phyloP scores from a whole-genome alignment of 805 yeast genomes.

The Candida odintsovae region DNA sequence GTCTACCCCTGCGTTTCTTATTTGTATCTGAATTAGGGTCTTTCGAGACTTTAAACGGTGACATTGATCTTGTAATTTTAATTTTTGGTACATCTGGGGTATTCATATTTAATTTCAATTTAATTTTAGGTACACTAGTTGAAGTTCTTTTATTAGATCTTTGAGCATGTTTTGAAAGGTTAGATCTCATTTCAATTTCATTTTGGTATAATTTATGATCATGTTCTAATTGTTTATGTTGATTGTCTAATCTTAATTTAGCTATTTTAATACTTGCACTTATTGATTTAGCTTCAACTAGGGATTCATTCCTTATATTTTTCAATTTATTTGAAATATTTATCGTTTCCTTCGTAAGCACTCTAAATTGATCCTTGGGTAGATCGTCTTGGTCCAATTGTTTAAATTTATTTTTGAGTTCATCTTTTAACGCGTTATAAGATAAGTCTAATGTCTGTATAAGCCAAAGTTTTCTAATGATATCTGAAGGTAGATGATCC shows the following conservation, averaged over 20 bases:
- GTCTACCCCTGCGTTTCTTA: background rate
- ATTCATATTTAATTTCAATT: slow-evolving; percentile 7
- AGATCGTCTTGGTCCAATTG: slow-evolving; percentile 6
- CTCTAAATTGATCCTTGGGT: slow-evolving; percentile 4
- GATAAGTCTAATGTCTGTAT: slow-evolving; percentile 30
- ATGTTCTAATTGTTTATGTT: slow-evolving; percentile 20
- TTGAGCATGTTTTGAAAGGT: slow-evolving; percentile 12
- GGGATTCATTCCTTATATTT: slow-evolving; percentile 24
- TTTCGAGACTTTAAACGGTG: background rate
- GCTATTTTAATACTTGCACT: slow-evolving; percentile 19
- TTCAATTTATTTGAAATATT: slow-evolving; percentile 15
- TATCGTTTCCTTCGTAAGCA: slow-evolving; percentile 2
- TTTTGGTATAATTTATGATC: slow-evolving; percentile 21
- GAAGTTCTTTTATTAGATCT: slow-evolving; percentile 16
- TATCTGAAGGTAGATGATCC: slow-evolving; percentile 39
- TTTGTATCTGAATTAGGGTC: background rate
- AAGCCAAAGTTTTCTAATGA: slow-evolving; percentile 36
- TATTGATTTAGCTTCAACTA: slow-evolving; percentile 24
- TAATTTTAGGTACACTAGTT: slow-evolving; percentile 8
- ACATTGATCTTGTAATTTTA: background rate
- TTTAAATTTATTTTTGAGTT: slow-evolving; percentile 13
- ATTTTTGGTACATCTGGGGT: slow-evolving; percentile 1
- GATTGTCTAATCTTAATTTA: slow-evolving; percentile 16
- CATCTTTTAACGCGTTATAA: slow-evolving; percentile 12
- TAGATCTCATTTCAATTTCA: slow-evolving; percentile 18